Conservation (phyloP, 768 basidiomycete species). For the Clitopilus hobsonii region DNA sequence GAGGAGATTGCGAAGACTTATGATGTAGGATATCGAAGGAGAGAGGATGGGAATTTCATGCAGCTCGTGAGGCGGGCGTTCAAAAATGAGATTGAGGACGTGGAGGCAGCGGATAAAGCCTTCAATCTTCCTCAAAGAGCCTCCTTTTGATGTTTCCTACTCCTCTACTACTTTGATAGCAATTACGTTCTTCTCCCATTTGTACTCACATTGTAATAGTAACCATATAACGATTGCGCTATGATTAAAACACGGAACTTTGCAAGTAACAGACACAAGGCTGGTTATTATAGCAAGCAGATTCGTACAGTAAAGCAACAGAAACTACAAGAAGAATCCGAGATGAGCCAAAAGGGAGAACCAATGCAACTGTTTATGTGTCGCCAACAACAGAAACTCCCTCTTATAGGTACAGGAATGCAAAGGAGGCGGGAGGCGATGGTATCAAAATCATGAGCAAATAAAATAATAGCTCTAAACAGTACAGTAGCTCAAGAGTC, state of each 20-base stretch:
- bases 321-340: not conserved
- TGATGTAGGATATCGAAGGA: not conserved
- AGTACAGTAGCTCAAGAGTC: not conserved
- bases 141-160: not conserved
- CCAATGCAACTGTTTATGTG: not conserved
- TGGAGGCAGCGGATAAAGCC: constrained; percentile 2
- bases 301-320: not conserved
- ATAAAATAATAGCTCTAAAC: constrained; percentile 1
- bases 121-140: not conserved
- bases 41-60: constrained; percentile 2
- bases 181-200: too few species aligned
- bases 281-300: not conserved
- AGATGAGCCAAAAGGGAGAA: not conserved
- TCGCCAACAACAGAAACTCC: not conserved
- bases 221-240: too few species aligned
- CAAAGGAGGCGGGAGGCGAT: too few species aligned
- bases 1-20: constrained; percentile 7
- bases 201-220: too few species aligned
- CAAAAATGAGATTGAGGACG: constrained; percentile 6
- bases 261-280: too few species aligned
- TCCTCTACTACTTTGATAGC: too few species aligned
- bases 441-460: not conserved
- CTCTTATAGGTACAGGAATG: not conserved
- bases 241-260: too few species aligned
- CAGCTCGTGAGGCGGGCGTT: constrained; percentile 3